Base-by-base conservation (phyloP, 192 early-diverging fungal species). In the Polychytrium aggregatum region DNA sequence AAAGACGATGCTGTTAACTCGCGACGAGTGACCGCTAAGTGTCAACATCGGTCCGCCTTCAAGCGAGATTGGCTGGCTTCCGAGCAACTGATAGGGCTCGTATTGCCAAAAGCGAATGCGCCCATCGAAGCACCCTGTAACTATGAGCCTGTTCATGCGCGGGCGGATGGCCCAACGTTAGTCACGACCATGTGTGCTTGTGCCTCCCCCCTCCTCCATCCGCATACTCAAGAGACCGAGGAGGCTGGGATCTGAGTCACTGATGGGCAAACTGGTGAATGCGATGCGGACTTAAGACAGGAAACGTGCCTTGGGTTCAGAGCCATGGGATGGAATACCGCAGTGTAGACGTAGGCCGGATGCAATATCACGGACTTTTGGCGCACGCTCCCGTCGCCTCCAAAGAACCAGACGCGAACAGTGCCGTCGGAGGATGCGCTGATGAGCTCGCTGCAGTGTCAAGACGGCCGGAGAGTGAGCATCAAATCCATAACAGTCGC, bases 361-460 rank as follows among this genome's bases (percentile, higher is more conserved):
- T 72, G 69, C 25, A 49, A 48, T 10, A 62, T 39, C 1, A 63
- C 41, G 24, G 42, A 27, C 2, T 46, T 39, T 17, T 46, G 36
- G 4, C 42, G 25, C 34, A 61, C 51, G 0, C 36, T 21, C 20
- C 59, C 59, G 41, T 53, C 41, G 0, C 27, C 17, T 11, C 50
- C 17, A 16, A 55, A 46, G 13, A 39, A 20, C 68, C 72, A 76
- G 2, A 65, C 54, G 22, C 74, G 30, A 1, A 63, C 67, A 26
- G 64, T 44, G 0, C 69, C 55, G 45, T 76, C 74, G 14, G 70
- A 44, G 5, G 70, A 74, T 1, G 65, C 61, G 14, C 71, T 59
- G 8, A 62, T 49, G 11, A 75, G 46, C n/a, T 55, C 41, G n/a
- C 61, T 60, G 36, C n/a, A n/a, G 2, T 13, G 35, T 13, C 35